Percentiles rank a stretch among this genome's conserved stretches.
phyloP scores from a whole-genome alignment of 345 rosid genomes.

The Euphorbia peplus region DNA sequence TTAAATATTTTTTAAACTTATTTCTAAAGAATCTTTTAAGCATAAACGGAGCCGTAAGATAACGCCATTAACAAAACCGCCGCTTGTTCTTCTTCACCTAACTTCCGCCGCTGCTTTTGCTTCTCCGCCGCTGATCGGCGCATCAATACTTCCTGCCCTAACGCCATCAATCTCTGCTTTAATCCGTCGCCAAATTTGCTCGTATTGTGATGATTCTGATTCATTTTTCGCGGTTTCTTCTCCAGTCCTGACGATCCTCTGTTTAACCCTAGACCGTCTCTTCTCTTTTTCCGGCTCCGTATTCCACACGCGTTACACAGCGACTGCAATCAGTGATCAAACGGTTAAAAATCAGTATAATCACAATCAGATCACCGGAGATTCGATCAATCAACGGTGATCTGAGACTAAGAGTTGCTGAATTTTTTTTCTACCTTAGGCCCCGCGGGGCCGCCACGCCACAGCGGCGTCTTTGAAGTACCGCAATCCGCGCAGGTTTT shows the following conservation, averaged over 20 bases:
- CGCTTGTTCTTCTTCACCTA: slow-evolving; percentile 91
- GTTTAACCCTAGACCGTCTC: slow-evolving; percentile 44
- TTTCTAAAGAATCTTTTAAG: slow-evolving; percentile 18
- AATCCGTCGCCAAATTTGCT: slow-evolving; percentile 46
- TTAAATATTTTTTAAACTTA: neutral
- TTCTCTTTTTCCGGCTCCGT: slow-evolving; percentile 83
- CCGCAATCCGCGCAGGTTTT: slow-evolving; percentile 89
- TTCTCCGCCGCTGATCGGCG: slow-evolving; percentile 52
- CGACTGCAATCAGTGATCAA: slow-evolving; percentile 51
- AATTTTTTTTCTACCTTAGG: slow-evolving; percentile 57
- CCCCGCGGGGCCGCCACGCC: slow-evolving; percentile 99
- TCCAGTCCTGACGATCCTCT: slow-evolving; percentile 40
- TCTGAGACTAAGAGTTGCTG: too few species aligned
- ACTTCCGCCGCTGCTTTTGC: slow-evolving; percentile 51
- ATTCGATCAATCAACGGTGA: neutral
- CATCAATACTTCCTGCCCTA: slow-evolving; percentile 55
- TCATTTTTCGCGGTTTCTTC: slow-evolving; percentile 41
- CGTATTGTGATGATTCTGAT: neutral
- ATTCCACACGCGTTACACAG: slow-evolving; percentile 97
- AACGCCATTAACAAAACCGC: slow-evolving; percentile 89
- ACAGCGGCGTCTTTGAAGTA: slow-evolving; percentile 83
- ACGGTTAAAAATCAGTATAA: neutral
- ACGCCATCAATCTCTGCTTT: slow-evolving; percentile 57
- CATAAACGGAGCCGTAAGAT: slow-evolving; percentile 72
- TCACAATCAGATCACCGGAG: slow-evolving; percentile 9